Evolutionary conservation across 2,329 filamentous ascomycete species (phyloP), one percentile per base, ranked within the genome.

Genomic region (Hypoxylon sp.): DNA sequence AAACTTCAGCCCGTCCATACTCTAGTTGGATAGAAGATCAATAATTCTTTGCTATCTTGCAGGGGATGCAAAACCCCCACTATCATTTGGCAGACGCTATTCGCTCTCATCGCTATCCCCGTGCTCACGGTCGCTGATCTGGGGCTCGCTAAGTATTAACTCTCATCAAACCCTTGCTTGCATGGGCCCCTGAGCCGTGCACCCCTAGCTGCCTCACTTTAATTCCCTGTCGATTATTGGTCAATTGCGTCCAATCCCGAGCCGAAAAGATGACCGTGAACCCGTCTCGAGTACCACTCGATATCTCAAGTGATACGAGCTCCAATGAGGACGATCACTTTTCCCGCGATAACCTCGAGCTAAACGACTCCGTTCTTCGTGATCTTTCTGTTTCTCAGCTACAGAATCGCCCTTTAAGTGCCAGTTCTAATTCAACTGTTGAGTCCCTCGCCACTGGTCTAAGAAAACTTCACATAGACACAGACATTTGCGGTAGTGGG

Each of bases 381-480:
- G 73, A 77, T 25, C 65, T 78, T 23, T 70, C 77, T 23, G 54
- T 76, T 46, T 70, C 72, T 63, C 73, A 73, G 21, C 67, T 74
- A 12, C 74, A 77, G 55, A 78, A 78, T 50, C 70, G 64, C 12
- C 67, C 67, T 61, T 48, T 66, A 14, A 71, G 45, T 27, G 45
- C 50, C 46, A 56, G 63, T 43, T 61, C 70, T 25, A 65, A 68
- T 34, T 53, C 69, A 21, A 66, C 65, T 57, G 58, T 78, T 52
- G 77, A 80, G 12, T 74, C 74, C 12, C 69, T 81, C 32, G 72
- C 77, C 45, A 61, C 71, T n/a, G 71, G 76, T 23, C 71, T 80
- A 9, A 70, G 74, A 61, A 75, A 76, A 59, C 74, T 81, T 51
- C 77, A 77, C 61, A 65, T 71, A 57, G 55, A 63, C 32, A 30